Conservation (phyloP, 2,329 filamentous ascomycete species). For the Aspergillus oerlinghausenensis region DNA sequence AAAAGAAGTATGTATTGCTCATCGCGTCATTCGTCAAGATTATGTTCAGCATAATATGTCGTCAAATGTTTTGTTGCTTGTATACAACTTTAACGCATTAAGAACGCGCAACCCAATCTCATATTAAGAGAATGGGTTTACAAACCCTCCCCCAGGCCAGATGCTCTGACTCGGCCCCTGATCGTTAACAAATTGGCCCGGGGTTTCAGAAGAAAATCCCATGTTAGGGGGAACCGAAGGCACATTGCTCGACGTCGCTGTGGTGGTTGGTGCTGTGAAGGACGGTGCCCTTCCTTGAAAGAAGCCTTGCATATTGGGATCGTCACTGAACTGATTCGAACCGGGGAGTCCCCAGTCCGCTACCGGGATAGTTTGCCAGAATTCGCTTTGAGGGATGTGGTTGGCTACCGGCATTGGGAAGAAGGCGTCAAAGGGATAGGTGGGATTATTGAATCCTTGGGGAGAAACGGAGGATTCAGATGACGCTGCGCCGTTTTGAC, state of each 20-base stretch:
- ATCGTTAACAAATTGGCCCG: neutral
- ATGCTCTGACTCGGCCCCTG: neutral
- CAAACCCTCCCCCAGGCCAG: slow-evolving; percentile 1
- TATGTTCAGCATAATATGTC: neutral
- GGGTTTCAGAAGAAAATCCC: slow-evolving; percentile 1
- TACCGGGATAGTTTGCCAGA: slow-evolving; percentile 89
- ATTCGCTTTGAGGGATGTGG: slow-evolving; percentile 46
- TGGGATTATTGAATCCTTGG: neutral
- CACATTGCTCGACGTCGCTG: neutral
- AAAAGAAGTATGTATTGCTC: neutral
- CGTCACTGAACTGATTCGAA: neutral
- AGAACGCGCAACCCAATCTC: neutral
- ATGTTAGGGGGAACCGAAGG: slow-evolving; percentile 1
- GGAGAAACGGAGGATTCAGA: neutral
- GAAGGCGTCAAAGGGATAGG: neutral
- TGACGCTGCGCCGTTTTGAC: neutral
- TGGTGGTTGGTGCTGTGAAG: neutral
- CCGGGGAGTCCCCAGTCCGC: slow-evolving; percentile 68
- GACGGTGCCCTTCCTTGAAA: neutral
- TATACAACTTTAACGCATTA: neutral
- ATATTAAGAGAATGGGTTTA: neutral
- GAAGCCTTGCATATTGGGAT: neutral
- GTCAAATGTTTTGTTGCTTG: neutral
- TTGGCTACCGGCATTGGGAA: slow-evolving; percentile 4
- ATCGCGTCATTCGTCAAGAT: neutral